Percentiles rank a stretch among this genome's conserved stretches.
Conservation (phyloP, 2,329 filamentous ascomycete genomes). For the Exserohilum rostratum region DNA sequence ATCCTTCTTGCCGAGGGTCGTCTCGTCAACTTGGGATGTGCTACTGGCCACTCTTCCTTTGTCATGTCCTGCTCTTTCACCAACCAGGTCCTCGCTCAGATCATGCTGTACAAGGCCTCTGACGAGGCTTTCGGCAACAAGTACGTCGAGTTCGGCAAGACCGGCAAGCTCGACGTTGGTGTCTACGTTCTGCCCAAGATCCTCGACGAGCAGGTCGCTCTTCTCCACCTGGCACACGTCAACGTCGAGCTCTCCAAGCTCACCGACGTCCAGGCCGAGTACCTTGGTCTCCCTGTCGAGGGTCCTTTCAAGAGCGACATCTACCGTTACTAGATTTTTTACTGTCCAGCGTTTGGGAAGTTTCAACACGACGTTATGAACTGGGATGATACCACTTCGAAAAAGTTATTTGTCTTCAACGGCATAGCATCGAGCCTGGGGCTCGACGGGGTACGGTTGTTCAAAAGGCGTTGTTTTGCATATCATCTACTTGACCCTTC, state of each 20-base stretch:
- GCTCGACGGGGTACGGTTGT: constrained; percentile 37
- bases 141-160: constrained; percentile 95
- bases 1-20: constrained; percentile 98
- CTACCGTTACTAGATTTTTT: constrained; percentile 61
- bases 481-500: constrained; percentile 47
- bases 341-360: constrained; percentile 33
- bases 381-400: constrained; percentile 60
- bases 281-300: constrained; percentile 83
- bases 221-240: constrained; percentile 89
- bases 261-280: constrained; percentile 86
- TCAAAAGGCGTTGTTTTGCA: constrained; percentile 47
- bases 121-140: constrained; percentile 88
- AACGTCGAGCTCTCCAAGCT: constrained; percentile 93
- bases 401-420: constrained; percentile 67
- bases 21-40: constrained; percentile 99
- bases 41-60: constrained; percentile 98
- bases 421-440: constrained; percentile 56
- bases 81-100: constrained; percentile 99
- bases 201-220: constrained; percentile 96
- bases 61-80: constrained; percentile 99
- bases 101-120: constrained; percentile 93
- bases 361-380: constrained; percentile 67
- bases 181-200: constrained; percentile 99
- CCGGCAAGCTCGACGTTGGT: constrained; percentile 85
- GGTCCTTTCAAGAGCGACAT: constrained; percentile 97